Base-by-base conservation (phyloP, 306 rosid species). In the Medicago arabica region DNA sequence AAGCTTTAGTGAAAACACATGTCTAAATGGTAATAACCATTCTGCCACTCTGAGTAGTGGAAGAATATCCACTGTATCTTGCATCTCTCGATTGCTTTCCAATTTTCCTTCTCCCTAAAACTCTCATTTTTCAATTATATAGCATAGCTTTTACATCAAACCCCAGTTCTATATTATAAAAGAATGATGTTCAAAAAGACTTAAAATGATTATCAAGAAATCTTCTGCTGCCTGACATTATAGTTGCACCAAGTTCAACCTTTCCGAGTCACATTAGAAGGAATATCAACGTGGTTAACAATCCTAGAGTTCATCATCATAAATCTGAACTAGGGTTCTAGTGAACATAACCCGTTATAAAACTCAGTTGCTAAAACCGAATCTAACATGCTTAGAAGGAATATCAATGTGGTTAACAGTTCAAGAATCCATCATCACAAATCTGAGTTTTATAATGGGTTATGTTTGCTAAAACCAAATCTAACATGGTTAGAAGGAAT, bases 401-500 rank as follows among this genome's bases (percentile, higher is more conserved):
- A 49, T 54, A 46, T n/a, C 57, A 64, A 67, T 7, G 55, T 57
- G 66, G 44, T 39, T 43, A 54, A 69, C 34, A 78, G 41, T 66
- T 75, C 68, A 65, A 58, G 41, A 79, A 40, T 69, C 64, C 59
- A 36, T 70, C 53, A 69, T 69, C 41, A 61, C 50, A 67, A 69
- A 50, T 43, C n/a, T 14, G 41, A 59, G 23, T 21, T 21, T 21
- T 21, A 21, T 21, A 21, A 21, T 21, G 23, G 23, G 23, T 21
- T 21, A 21, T 21, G 23, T 21, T 49, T 63, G 62, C 36, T 25
- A n/a, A 76, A 73, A 19, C 21, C 6, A 0, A 25, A 25, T 25
- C 28, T 25, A 25, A 25, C 28, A 25, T 25, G 28, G 28, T 31
- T 28, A 46, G 36, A 65, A 43, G 44, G 53, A 62, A 49, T 54